Evolutionary conservation across 192 early-diverging fungal species (phyloP), one percentile per base, ranked within the genome.

Genomic region (Mortierella claussenii): DNA sequence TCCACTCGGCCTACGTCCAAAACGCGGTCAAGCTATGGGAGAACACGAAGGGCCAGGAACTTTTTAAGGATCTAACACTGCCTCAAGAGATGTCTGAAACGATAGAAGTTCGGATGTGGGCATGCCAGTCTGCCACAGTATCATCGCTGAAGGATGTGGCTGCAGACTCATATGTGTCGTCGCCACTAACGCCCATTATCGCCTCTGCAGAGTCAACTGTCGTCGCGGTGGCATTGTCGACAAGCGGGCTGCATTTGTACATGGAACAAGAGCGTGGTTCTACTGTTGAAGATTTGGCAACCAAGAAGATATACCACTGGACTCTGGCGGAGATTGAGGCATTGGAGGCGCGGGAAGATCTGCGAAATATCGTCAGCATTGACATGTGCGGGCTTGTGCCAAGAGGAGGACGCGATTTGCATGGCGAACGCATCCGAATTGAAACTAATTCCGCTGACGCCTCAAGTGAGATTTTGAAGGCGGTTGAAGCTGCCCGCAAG

Each of bases 341-440:
- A 65, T 21, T 74, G 69, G 62, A 74, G 69, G 17, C 31, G 10
- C 17, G 15, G 31, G 12, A 65, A 5, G 46, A 44, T 6, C 27
- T 10, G 11, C 42, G 18, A 18, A 55, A 58, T 4, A 31, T 32
- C 2, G 30, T 74, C 9, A 21, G 21, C 1, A 34, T 65, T 8
- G 62, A 74, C 9, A 43, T 74, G 55, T 74, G 61, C 30, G 62
- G 69, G 2, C 31, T 74, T 27, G 55, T 64, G 3, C 49, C 62
- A 20, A 40, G 56, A 27, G n/a, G 54, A 20, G 54, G 60, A 21
- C 61, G 55, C 10, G 56, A 65, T 20, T 13, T 65, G 21, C 6
- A 32, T 0, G 61, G 60, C 1, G 69, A 74, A 18, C 60, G 47
- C 11, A 32, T 74, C 11, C 30, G n/a, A 7, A 56, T 73, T 27